Evolutionary conservation across 176 grass and related monocot genomes (phyloP).

Genomic region (Ananas comosus): DNA sequence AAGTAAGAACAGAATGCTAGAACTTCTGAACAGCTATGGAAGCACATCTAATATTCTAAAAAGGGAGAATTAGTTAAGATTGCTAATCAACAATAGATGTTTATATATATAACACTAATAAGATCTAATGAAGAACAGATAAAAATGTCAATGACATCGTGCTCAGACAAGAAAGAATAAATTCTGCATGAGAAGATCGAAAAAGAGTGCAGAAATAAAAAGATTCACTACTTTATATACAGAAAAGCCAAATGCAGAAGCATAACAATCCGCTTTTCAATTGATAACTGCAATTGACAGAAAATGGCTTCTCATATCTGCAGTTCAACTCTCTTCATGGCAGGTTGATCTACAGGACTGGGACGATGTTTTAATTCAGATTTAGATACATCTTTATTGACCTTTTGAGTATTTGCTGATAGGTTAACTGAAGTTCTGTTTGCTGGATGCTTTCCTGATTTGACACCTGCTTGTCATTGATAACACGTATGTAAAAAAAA

Average conservation of each 20-base stretch:
- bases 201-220: not conserved
- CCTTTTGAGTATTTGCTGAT: not conserved
- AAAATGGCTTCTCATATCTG: slow-evolving; percentile 3
- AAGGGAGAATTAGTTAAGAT: not conserved
- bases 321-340: slow-evolving; percentile 5
- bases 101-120: not conserved
- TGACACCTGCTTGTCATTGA: not conserved
- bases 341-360: not conserved
- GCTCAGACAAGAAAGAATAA: not conserved
- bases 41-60: not conserved
- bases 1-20: not conserved
- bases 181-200: not conserved
- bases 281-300: not conserved
- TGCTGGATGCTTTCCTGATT: not conserved
- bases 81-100: not conserved
- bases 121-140: not conserved
- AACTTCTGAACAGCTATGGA: not conserved
- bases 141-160: not conserved
- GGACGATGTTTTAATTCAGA: slow-evolving; percentile 1
- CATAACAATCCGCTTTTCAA: not conserved
- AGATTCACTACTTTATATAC: not conserved
- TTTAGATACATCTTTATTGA: not conserved
- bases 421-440: slow-evolving; percentile 1
- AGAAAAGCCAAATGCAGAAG: not conserved
- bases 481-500: not conserved